phyloP scores from a whole-genome alignment of 2,329 filamentous ascomycete species.

The Teratosphaeria pseudoeucalypti region DNA sequence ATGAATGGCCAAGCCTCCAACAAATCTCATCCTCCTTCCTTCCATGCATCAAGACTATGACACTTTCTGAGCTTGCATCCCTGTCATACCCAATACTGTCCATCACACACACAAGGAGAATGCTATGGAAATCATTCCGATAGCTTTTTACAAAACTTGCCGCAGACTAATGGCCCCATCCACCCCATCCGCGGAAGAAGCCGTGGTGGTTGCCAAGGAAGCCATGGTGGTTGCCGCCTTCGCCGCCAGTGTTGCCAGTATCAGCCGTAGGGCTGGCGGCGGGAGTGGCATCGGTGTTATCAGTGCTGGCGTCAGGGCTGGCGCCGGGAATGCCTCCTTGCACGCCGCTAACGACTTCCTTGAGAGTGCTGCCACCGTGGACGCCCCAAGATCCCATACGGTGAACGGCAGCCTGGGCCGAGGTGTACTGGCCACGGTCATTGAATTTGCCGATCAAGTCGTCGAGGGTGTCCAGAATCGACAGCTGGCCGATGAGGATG shows the following conservation, averaged over 20 bases:
- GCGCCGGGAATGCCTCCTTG: neutral
- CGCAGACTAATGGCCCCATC: neutral
- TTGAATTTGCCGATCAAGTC: neutral
- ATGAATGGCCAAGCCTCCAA: neutral
- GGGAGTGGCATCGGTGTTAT: neutral
- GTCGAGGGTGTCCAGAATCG: neutral
- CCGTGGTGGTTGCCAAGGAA: neutral
- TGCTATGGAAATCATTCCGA: neutral
- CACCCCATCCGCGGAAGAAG: neutral
- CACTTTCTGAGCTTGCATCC: neutral
- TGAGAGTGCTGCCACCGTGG: neutral
- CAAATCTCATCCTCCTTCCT: neutral
- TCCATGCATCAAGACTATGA: neutral
- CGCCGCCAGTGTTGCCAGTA: neutral
- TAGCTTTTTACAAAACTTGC: neutral
- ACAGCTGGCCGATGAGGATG: neutral
- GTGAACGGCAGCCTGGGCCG: neutral
- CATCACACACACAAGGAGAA: neutral
- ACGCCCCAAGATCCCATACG: neutral
- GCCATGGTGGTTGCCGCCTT: neutral
- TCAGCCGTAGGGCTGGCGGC: neutral
- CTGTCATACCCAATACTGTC: neutral
- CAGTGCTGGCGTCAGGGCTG: neutral
- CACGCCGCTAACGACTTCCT: neutral
- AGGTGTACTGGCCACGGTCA: neutral